Evolutionary conservation across 164 flowering plant genomes (phyloP).

Genomic region (Nelumbo lutea): DNA sequence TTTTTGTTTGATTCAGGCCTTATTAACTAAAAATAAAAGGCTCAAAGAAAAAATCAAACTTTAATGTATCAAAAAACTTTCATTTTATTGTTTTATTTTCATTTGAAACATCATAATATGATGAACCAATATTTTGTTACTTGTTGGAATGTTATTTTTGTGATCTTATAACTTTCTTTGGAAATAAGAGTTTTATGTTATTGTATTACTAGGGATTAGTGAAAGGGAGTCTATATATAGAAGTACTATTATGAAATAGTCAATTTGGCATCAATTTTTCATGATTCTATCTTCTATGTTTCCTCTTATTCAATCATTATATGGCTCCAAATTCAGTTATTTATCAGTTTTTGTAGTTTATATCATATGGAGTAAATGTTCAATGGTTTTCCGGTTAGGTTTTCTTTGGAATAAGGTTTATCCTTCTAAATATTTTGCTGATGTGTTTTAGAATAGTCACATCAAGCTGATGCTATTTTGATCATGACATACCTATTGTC

Average conservation of each 20-base stretch:
- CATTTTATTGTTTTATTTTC: no score
- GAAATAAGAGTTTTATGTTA: no score
- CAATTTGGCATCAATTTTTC: not conserved
- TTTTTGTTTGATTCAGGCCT: no score
- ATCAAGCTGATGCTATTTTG: not conserved
- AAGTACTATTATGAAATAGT: not conserved
- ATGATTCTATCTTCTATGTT: not conserved
- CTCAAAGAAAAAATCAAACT: no score
- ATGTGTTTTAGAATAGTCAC: not conserved
- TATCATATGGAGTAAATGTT: not conserved
- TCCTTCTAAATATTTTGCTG: not conserved
- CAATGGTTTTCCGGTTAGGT: not conserved
- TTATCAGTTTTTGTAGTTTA: not conserved
- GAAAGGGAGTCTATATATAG: not conserved
- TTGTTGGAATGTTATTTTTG: no score
- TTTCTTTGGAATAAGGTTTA: not conserved
- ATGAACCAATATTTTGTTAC: no score
- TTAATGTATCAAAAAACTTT: no score
- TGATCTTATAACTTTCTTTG: no score
- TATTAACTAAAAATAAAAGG: no score
- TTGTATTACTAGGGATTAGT: not conserved
- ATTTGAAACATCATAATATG: no score
- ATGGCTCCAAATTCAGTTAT: not conserved
- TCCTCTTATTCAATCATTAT: not conserved
- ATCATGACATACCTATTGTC: constrained; percentile 5